Evolutionary conservation across 1,284 basidiomycete species (phyloP).

Genomic region (Rhodotorula sp.): DNA sequence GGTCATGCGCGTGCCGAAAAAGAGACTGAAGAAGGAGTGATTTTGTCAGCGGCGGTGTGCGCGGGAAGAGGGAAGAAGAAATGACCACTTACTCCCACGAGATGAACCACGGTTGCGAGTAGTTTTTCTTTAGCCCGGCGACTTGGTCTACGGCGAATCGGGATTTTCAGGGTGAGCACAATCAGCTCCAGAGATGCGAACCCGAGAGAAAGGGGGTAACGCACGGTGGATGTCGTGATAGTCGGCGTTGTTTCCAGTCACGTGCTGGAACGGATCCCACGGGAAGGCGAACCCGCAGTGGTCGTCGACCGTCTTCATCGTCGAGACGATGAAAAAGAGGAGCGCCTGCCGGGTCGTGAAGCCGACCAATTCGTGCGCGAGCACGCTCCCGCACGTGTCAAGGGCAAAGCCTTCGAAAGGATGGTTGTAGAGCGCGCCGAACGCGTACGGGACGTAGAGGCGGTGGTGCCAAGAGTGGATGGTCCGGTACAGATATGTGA

Average conservation of each 20-base stretch:
- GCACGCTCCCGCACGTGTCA: conserved; percentile 75
- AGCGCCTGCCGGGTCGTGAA: conserved; percentile 76
- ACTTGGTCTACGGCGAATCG: conserved; percentile 54
- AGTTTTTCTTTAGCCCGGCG: conserved; percentile 94
- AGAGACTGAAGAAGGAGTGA: conserved; percentile 42
- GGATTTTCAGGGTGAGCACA: conserved; percentile 10
- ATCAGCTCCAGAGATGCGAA: neutral
- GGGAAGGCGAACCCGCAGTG: conserved; percentile 79
- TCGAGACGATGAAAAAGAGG: conserved; percentile 78
- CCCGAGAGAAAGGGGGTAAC: conserved; percentile 49
- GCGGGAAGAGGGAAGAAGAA: neutral
- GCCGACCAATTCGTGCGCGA: conserved; percentile 68
- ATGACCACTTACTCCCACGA: conserved; percentile 65
- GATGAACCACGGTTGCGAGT: conserved; percentile 65
- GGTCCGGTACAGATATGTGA: conserved; percentile 81
- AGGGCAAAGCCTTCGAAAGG: conserved; percentile 90
- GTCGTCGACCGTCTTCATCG: conserved; percentile 94
- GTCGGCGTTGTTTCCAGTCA: conserved; percentile 91
- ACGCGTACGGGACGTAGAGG: conserved; percentile 95
- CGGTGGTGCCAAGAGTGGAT: conserved; percentile 95
- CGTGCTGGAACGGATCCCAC: conserved; percentile 62
- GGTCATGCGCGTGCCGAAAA: conserved; percentile 75
- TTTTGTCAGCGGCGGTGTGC: neutral
- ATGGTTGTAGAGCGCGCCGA: conserved; percentile 96
- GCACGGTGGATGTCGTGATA: conserved; percentile 99